Base-by-base conservation (phyloP, 495 filamentous ascomycete species). In the Penicillium subrubescens region DNA sequence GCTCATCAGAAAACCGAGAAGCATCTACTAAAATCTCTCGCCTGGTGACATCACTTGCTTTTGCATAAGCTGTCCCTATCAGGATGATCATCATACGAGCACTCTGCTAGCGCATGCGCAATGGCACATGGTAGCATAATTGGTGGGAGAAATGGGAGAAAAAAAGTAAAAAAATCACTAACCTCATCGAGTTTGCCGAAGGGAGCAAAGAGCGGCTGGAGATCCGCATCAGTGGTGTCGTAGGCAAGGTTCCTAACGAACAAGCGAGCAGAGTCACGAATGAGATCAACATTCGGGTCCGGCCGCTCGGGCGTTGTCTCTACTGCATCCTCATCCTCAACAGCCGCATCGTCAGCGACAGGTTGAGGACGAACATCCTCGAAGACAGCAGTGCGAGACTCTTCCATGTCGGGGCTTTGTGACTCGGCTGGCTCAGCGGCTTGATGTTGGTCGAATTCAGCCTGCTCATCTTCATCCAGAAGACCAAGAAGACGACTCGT, bases 31-130 rank as follows among this genome's bases (percentile, higher is more conserved):
- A 88, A 89, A 89, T 87, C 82, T 82, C 85, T 85, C 86, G 70
- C 83, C 81, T 82, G 77, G 65, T 86, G 69, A 84, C 82, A 88
- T 89, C 88, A 89, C 73, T 53, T 86, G 86, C 86, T 33, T 77
- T 79, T 76, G 87, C 89, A 95, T 97, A 88, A 90, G 93, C 85
- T 98, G 94, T 97, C 95, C 95, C 95, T 98, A 98, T 97, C 94
- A 87, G 90, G 90, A 86, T 86, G 77, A 89, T 97, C 94, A 97
- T 97, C 94, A 94, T 83, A 73, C 79, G 82, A 84, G 75, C 71
- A 67, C 67, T 64, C 60, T 39, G 63, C 63, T 25, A 56, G 53
- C 54, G 61, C 25, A 61, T 59, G 27, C 19, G 43, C 19, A 23
- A 59, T 55, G 43, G 53, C 33, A 56, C 33, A 59, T 67, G 54